phyloP scores from a whole-genome alignment of 495 filamentous ascomycete genomes.

The Cercophora newfieldiana region DNA sequence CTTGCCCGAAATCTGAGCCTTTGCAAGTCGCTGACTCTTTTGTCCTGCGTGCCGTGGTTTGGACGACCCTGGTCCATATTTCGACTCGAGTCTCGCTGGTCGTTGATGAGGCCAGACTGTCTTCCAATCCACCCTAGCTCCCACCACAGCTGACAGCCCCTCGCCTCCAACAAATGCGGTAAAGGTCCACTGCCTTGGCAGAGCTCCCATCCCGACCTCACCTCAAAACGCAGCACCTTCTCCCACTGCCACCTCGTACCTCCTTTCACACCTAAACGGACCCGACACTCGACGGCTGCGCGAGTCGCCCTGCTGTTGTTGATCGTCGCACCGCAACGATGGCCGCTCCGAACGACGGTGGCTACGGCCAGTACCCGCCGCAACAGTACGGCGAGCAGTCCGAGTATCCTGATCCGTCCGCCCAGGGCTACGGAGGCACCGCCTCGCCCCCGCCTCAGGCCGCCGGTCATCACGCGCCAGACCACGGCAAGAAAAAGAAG shows the following conservation, averaged over 20 bases:
- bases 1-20: neutral
- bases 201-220: slow-evolving; percentile 14
- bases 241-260: neutral
- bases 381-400: slow-evolving; percentile 58
- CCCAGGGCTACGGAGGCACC: slow-evolving; percentile 39
- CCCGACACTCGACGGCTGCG: neutral
- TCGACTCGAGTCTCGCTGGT: neutral
- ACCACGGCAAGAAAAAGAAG: slow-evolving; percentile 74
- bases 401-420: slow-evolving; percentile 40
- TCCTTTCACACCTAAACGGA: neutral
- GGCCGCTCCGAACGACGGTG: slow-evolving; percentile 54
- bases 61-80: neutral
- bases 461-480: slow-evolving; percentile 42
- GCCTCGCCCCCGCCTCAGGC: slow-evolving; percentile 41
- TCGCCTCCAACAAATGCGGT: slow-evolving; percentile 18
- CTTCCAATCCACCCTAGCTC: slow-evolving; percentile 17
- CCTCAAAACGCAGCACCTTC: slow-evolving; percentile 10
- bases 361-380: slow-evolving; percentile 61
- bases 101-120: slow-evolving; percentile 33
- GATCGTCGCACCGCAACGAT: slow-evolving; percentile 33
- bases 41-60: neutral
- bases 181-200: slow-evolving; percentile 15
- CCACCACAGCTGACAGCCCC: slow-evolving; percentile 16
- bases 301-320: neutral
- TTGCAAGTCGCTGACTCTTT: neutral